Conservation (phyloP, 139 green algal genomes). For the Axilococcus clingmanii region DNA sequence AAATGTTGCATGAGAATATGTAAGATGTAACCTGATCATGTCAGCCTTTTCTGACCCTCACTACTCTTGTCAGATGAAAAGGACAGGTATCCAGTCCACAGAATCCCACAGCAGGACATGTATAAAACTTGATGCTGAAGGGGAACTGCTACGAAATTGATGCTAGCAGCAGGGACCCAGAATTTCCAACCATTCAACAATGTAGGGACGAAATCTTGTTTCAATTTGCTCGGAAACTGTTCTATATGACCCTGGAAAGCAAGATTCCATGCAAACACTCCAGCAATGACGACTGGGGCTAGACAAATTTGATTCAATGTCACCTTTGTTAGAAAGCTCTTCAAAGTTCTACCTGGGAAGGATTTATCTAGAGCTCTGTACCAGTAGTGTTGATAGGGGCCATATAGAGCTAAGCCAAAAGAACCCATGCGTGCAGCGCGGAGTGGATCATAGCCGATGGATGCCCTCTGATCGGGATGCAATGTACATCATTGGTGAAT, state of each 20-base stretch:
- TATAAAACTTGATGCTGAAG: constrained; percentile 64
- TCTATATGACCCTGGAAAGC: constrained; percentile 27
- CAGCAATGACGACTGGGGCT: constrained; percentile 47
- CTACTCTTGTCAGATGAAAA: constrained; percentile 26
- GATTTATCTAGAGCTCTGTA: constrained; percentile 33
- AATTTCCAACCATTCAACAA: constrained; percentile 84
- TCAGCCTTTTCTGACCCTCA: not conserved
- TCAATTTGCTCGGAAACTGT: constrained; percentile 47
- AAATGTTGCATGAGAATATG: constrained; percentile 29
- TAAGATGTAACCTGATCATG: not conserved
- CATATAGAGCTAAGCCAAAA: constrained; percentile 69
- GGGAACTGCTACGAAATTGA: constrained; percentile 75
- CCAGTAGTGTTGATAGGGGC: constrained; percentile 62
- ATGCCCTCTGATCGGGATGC: too few relatives aligned
- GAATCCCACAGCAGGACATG: constrained; percentile 71
- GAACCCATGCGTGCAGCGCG: constrained; percentile 58
- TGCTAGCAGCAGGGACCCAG: constrained; percentile 67
- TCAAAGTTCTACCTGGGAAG: constrained; percentile 38
- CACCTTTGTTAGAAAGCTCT: constrained; percentile 56
- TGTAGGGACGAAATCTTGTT: constrained; percentile 53
- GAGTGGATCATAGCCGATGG: constrained; percentile 27
- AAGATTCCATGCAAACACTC: constrained; percentile 69
- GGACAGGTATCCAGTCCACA: constrained; percentile 77
- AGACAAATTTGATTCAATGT: constrained; percentile 60
- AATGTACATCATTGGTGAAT: too few relatives aligned